These are phyloP conservation scores for Sicyos edulis DNA, from an alignment of 306 rosid species.

Conservation along the genomic window DNA sequence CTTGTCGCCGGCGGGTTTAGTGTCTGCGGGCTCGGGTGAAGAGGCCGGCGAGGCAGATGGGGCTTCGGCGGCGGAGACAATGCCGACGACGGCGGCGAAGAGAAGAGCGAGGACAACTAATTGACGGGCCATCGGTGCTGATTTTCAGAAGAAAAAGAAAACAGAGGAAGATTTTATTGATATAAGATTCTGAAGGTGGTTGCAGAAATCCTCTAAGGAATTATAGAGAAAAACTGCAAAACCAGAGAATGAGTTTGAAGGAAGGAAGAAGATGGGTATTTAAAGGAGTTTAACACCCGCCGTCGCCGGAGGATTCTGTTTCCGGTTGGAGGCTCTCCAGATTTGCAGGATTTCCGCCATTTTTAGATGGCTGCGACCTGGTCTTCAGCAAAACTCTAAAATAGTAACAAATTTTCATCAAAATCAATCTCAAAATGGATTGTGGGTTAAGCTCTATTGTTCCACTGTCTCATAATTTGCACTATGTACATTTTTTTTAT, in stretches of 20 bases:
- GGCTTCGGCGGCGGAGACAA: constrained; percentile 24
- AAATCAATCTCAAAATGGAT: too few relatives aligned
- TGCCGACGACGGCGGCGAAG: constrained; percentile 31
- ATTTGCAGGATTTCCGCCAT: not conserved
- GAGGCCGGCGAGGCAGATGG: constrained; percentile 33
- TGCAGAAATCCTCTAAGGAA: constrained; percentile 40
- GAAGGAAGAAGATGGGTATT: not conserved
- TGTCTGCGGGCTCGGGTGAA: not conserved
- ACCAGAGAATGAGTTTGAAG: constrained; percentile 23
- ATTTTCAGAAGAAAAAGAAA: not conserved
- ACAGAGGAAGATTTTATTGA: too few relatives aligned
- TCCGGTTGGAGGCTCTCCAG: not conserved
- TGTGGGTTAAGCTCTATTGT: too few relatives aligned
- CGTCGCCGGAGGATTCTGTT: not conserved
- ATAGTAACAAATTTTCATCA: too few relatives aligned
- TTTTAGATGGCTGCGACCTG: not conserved
- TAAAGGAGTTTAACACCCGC: constrained; percentile 12
- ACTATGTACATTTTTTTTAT: too few relatives aligned
- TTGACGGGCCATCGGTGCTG: constrained; percentile 28
- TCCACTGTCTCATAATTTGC: too few relatives aligned
- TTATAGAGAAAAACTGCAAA: constrained; percentile 40
- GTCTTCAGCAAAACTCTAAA: too few relatives aligned
- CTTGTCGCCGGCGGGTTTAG: not conserved
- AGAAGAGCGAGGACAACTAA: constrained; percentile 38
- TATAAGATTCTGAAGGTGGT: constrained; percentile 14